Conservation (phyloP, 2,329 filamentous ascomycete species). For the Epichloe sibirici region DNA sequence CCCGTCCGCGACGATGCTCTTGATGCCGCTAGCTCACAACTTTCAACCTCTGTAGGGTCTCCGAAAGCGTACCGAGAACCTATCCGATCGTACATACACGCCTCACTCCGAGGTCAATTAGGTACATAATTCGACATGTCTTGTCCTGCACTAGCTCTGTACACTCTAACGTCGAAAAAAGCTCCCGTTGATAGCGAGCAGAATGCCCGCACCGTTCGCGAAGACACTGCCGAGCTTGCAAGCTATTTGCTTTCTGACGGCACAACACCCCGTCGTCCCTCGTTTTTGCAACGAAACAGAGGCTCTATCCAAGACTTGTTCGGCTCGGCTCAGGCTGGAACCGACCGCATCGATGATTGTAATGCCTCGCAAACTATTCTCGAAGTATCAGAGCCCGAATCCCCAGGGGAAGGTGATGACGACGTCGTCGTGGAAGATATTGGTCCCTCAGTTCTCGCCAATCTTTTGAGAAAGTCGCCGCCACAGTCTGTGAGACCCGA, state of each 20-base stretch:
- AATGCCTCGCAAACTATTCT: conserved; percentile 38
- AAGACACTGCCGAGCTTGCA: conserved; percentile 79
- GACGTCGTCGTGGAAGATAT: conserved; percentile 10
- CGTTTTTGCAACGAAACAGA: conserved; percentile 31
- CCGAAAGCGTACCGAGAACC: conserved; percentile 43
- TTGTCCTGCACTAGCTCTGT: too few relatives aligned
- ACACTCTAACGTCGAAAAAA: conserved; percentile 13
- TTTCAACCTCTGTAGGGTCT: conserved; percentile 29
- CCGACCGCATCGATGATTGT: conserved; percentile 13
- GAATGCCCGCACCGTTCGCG: conserved; percentile 67
- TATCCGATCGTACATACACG: conserved; percentile 59
- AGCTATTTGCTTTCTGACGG: conserved; percentile 65
- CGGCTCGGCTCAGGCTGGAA: conserved; percentile 12
- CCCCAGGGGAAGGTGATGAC: conserved; percentile 12
- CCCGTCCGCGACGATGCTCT: conserved; percentile 13
- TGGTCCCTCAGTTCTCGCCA: conserved; percentile 33
- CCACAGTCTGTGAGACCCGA: conserved; percentile 22
- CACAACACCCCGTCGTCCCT: conserved; percentile 29
- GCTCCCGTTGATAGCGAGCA: conserved; percentile 54
- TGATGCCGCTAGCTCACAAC: conserved; percentile 14
- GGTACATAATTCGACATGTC: conserved; percentile 24
- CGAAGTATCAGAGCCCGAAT: conserved; percentile 43
- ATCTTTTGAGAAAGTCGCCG: conserved; percentile 37
- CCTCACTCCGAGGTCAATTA: conserved; percentile 46
- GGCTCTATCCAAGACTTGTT: conserved; percentile 18